Evolutionary conservation across 2,329 filamentous ascomycete species (phyloP).

Genomic region (Aureobasidium mangrovei): DNA sequence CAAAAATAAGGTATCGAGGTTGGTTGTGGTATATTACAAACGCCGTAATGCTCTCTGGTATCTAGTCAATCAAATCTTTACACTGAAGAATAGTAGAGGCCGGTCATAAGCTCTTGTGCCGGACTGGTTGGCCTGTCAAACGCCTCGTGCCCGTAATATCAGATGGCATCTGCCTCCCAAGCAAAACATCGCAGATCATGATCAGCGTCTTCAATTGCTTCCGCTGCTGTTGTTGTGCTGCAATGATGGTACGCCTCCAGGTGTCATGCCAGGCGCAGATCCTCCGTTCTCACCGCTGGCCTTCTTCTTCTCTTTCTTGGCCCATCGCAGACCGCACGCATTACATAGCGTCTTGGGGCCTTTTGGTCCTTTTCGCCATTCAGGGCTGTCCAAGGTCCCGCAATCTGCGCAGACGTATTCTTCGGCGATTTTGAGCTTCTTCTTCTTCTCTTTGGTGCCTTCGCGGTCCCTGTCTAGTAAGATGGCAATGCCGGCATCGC

Average conservation of each 20-base stretch:
- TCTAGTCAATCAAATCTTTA: slow-evolving; percentile 4
- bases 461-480: slow-evolving; percentile 67
- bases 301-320: slow-evolving; percentile 33
- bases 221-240: slow-evolving; percentile 16
- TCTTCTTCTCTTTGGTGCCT: slow-evolving; percentile 73
- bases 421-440: slow-evolving; percentile 70
- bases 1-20: too few relatives aligned
- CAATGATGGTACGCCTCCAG: slow-evolving; percentile 12
- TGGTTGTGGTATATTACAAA: slow-evolving; percentile 2
- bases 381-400: slow-evolving; percentile 85
- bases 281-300: slow-evolving; percentile 7
- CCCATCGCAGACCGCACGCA: slow-evolving; percentile 59
- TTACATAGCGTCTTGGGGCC: slow-evolving; percentile 95
- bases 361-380: slow-evolving; percentile 90
- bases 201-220: slow-evolving; percentile 6
- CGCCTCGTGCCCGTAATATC: not conserved
- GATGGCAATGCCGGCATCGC: slow-evolving; percentile 79
- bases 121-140: not conserved
- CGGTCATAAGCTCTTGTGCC: not conserved
- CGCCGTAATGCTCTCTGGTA: slow-evolving; percentile 6
- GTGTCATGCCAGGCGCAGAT: slow-evolving; percentile 13
- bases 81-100: slow-evolving; percentile 4
- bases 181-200: not conserved
- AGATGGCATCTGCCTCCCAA: not conserved
- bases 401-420: slow-evolving; percentile 96